Evolutionary conservation across 495 filamentous ascomycete species (phyloP).

Genomic region (Cercophora sp.): DNA sequence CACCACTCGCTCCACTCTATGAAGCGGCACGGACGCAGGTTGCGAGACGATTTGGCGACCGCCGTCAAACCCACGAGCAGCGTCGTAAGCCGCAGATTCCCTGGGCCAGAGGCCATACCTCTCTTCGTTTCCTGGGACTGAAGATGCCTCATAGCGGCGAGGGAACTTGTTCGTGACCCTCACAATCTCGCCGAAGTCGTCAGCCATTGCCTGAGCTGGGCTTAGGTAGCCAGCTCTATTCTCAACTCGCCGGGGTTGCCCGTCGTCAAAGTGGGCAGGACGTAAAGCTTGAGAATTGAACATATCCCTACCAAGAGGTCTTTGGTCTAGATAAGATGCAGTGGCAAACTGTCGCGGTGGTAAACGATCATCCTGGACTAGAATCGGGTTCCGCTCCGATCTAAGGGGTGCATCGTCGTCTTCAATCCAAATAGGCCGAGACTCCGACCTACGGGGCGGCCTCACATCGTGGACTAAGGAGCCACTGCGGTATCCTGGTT

Average conservation of each 20-base stretch:
- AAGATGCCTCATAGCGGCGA: slow-evolving; percentile 16
- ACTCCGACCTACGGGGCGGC: slow-evolving; percentile 13
- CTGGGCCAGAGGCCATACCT: slow-evolving; percentile 1
- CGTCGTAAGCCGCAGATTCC: too few relatives aligned
- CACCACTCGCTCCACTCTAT: slow-evolving; percentile 15
- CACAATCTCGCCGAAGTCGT: slow-evolving; percentile 24
- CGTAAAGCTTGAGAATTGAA: too few relatives aligned
- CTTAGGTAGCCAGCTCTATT: not conserved
- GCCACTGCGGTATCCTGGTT: slow-evolving; percentile 11
- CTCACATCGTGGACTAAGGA: not conserved
- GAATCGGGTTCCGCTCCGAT: slow-evolving; percentile 22
- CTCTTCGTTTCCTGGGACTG: not conserved
- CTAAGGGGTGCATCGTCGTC: slow-evolving; percentile 21
- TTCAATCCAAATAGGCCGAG: slow-evolving; percentile 21
- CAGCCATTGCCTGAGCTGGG: slow-evolving; percentile 1
- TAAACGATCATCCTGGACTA: slow-evolving; percentile 16
- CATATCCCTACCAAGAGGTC: too few relatives aligned
- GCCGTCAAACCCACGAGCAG: too few relatives aligned
- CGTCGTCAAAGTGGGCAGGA: not conserved
- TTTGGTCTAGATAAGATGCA: too few relatives aligned
- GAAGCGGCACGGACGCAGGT: not conserved
- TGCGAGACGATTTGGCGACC: too few relatives aligned
- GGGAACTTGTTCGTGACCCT: slow-evolving; percentile 31
- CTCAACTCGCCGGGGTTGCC: slow-evolving; percentile 1
- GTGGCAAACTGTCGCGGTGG: slow-evolving; percentile 3